phyloP scores from a whole-genome alignment of 495 filamentous ascomycete genomes.

The Cercophora samala region DNA sequence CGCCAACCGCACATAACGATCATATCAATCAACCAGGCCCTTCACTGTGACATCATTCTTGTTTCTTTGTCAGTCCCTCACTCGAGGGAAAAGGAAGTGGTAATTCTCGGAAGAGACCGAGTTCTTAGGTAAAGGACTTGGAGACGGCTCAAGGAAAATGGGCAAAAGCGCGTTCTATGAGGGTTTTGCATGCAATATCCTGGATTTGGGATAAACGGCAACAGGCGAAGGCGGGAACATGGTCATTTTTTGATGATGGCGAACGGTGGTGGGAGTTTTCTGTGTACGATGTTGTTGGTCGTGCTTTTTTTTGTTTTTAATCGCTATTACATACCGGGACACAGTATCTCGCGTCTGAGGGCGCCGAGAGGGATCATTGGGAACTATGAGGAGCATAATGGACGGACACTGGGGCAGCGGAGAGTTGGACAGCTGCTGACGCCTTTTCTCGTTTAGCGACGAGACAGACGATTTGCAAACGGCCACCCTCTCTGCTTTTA shows the following conservation, averaged over 20 bases:
- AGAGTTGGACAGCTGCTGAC: constrained; percentile 22
- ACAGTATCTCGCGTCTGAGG: constrained; percentile 17
- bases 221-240: constrained; percentile 23
- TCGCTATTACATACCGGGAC: constrained; percentile 22
- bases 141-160: constrained; percentile 31
- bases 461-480: constrained; percentile 14
- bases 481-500: neutral
- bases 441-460: constrained; percentile 15
- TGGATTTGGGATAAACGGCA: constrained; percentile 32
- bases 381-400: constrained; percentile 27
- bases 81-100: constrained; percentile 15
- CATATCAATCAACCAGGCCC: neutral
- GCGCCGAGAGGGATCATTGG: constrained; percentile 17
- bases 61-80: constrained; percentile 24
- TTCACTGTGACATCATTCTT: constrained; percentile 32
- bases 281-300: constrained; percentile 30
- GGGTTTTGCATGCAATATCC: constrained; percentile 37
- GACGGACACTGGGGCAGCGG: constrained; percentile 21
- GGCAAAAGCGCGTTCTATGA: constrained; percentile 28
- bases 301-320: constrained; percentile 18
- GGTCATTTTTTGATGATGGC: constrained; percentile 22
- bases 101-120: constrained; percentile 32
- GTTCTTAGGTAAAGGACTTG: constrained; percentile 17
- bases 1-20: constrained; percentile 26
- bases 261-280: constrained; percentile 20